phyloP scores from a whole-genome alignment of 2,329 filamentous ascomycete species.

The Daldinia sp. region DNA sequence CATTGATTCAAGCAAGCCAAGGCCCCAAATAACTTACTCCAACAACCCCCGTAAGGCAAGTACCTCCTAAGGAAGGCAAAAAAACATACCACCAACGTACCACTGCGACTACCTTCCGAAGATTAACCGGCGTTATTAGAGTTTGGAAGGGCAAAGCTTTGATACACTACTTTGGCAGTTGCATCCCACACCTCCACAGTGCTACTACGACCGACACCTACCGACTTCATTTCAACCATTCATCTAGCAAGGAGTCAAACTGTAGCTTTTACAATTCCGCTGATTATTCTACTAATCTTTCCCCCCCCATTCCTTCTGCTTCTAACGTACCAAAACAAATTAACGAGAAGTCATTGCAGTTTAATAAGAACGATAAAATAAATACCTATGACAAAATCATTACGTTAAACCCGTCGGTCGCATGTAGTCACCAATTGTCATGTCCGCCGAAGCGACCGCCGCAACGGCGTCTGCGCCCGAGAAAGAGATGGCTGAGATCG shows the following conservation, averaged over 20 bases:
- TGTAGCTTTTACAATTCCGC: slow-evolving; percentile 11
- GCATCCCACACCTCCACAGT: slow-evolving; percentile 33
- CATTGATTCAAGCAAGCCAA: slow-evolving; percentile 7
- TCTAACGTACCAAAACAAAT: neutral
- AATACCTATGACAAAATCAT: neutral
- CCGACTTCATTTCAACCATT: slow-evolving; percentile 31
- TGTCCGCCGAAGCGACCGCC: slow-evolving; percentile 65
- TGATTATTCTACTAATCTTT: slow-evolving; percentile 1
- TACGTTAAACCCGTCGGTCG: slow-evolving; percentile 43
- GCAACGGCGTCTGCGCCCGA: slow-evolving; percentile 54
- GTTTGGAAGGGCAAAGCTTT: slow-evolving; percentile 18
- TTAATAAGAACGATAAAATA: neutral
- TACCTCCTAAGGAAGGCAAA: slow-evolving; percentile 20
- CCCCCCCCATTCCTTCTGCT: neutral
- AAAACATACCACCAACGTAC: slow-evolving; percentile 37
- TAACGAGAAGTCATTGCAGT: neutral
- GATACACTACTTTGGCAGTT: slow-evolving; percentile 24
- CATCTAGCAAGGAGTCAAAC: slow-evolving; percentile 29
- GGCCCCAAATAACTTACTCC: slow-evolving; percentile 10
- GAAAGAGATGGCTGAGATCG: slow-evolving; percentile 41
- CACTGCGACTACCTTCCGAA: slow-evolving; percentile 15
- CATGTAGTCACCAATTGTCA: slow-evolving; percentile 56
- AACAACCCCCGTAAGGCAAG: slow-evolving; percentile 6
- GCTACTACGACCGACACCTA: slow-evolving; percentile 23
- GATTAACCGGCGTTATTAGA: slow-evolving; percentile 26